Percentiles rank a stretch among this genome's conserved stretches.
Evolutionary conservation across 257 asterid species (phyloP).

Genomic region (Nicotiana tomentosiformis): DNA sequence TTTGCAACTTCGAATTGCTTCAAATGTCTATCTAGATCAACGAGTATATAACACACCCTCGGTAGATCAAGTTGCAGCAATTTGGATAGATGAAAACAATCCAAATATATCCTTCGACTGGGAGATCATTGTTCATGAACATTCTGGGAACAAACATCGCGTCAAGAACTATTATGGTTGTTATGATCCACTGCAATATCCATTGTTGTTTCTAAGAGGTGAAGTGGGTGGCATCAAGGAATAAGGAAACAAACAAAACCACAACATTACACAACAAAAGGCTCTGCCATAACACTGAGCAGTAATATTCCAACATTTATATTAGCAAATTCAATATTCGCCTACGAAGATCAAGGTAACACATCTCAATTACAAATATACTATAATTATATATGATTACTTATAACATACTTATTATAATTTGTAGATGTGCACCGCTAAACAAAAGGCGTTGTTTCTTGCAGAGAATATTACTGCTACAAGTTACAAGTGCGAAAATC

Average conservation of each 20-base stretch:
- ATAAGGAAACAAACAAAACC: neutral
- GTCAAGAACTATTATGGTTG: neutral
- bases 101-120: neutral
- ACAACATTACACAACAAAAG: neutral
- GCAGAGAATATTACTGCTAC: no score
- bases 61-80: neutral
- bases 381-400: neutral
- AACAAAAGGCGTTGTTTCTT: no score
- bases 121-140: neutral
- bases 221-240: neutral
- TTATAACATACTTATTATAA: no score
- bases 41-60: neutral
- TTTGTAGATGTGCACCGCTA: no score
- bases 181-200: neutral
- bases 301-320: neutral
- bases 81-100: neutral
- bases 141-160: neutral
- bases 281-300: neutral
- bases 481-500: no score
- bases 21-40: neutral
- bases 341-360: neutral
- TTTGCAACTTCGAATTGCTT: neutral
- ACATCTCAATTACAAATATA: no score
- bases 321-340: neutral
- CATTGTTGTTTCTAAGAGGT: neutral